These are phyloP conservation scores for Besnoitia besnoiti DNA, from an alignment of 169 alveolate genomes.

Conservation along the genomic window DNA sequence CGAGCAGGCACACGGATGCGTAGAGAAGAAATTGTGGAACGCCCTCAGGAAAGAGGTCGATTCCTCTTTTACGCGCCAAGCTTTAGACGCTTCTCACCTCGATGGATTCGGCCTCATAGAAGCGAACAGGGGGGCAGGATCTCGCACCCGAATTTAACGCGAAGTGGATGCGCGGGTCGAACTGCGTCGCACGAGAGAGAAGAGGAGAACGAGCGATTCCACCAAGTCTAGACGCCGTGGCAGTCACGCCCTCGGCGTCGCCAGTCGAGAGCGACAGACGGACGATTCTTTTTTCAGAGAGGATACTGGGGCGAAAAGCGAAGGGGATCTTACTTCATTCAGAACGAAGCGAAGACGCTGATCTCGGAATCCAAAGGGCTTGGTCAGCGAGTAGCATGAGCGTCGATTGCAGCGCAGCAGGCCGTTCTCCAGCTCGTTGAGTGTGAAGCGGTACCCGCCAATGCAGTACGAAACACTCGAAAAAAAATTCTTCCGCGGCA, in stretches of 20 bases:
- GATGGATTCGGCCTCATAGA: conserved; percentile 3
- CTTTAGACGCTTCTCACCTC: background rate
- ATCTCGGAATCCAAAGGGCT: conserved; percentile 1
- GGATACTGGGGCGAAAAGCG: background rate
- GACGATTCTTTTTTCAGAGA: too few relatives aligned
- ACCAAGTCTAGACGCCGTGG: too few relatives aligned
- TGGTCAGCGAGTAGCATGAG: conserved; percentile 3
- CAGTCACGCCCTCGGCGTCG: too few relatives aligned
- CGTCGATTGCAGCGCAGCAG: conserved; percentile 22
- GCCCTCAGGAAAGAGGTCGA: too few relatives aligned
- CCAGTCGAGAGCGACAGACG: background rate
- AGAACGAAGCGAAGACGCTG: background rate
- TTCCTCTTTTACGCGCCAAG: too few relatives aligned
- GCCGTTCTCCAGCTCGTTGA: background rate
- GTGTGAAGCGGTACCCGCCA: background rate
- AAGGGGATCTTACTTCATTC: background rate
- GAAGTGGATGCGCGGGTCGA: conserved; percentile 15
- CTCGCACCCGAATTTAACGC: background rate
- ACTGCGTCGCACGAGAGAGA: background rate
- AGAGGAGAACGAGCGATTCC: too few relatives aligned
- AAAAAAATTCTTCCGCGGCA: background rate
- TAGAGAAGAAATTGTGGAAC: too few relatives aligned
- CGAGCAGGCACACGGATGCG: too few relatives aligned
- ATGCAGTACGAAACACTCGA: conserved; percentile 20
- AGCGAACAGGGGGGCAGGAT: background rate